Evolutionary conservation across 495 filamentous ascomycete species (phyloP), one percentile per base, ranked within the genome.

Genomic region (Geoglossum glabrum): DNA sequence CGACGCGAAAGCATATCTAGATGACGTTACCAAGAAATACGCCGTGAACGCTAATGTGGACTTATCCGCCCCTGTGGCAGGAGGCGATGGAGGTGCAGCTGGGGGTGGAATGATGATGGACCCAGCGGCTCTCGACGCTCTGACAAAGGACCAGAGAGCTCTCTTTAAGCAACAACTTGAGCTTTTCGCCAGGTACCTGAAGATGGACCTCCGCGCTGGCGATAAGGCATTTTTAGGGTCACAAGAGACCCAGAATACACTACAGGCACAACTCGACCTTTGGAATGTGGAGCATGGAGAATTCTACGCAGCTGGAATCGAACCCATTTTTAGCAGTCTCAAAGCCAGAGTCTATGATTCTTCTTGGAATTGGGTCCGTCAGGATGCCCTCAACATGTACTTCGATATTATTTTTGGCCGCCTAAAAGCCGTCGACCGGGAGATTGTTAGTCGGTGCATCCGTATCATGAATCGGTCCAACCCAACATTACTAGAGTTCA

Each of bases 401-500:
- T 99, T 88, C 70, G 93, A 99, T 66, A 94, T 99, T 64, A 96
- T 99, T 65, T 99, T 99, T 62, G 92, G 92, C 47, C 80, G 93
- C 50, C 78, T 99, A 25, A 81, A 86, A 72, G 86, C 83, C 25
- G 86, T 99, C 13, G 92, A 99, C 64, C 85, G 92, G 54, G 92
- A 99, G 70, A 99, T 96, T 66, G 92, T 99, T 64, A 94, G 89
- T 68, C 89, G 86, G 64, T 97, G 92, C 70, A 99, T 99, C 66
- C 85, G 85, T 58, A 89, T 99, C 72, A 99, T 99, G 92, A 99
- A 96, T 73, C 85, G 90, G 28, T 94, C 92, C 26, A 99, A 95
- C 65, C 93, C 92, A 1, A 79, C 84, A 21, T 81, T 99, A 10
- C 77, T 99, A 49, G 90, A 99, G 61, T 97, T 96, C 72, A 99